Conservation (phyloP, 805 yeast genomes). For the Candida anglica region DNA sequence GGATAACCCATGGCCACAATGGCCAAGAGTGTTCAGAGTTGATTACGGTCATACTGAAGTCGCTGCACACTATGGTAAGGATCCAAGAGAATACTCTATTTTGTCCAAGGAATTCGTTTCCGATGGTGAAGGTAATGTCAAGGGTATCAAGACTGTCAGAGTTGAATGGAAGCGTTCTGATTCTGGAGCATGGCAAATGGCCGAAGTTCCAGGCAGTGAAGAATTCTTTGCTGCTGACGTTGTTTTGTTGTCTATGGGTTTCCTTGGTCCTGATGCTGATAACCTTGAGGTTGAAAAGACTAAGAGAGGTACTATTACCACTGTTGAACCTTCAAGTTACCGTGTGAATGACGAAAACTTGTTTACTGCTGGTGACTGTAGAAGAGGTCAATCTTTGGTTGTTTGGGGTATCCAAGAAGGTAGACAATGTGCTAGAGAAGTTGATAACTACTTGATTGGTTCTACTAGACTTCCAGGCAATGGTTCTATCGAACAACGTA, state of each 20-base stretch:
- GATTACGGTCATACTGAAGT: constrained; percentile 98
- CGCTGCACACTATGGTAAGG: constrained; percentile 89
- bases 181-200: constrained; percentile 98
- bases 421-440: constrained; percentile 95
- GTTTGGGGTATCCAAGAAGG: constrained; percentile 99
- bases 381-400: constrained; percentile 96
- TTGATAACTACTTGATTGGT: constrained; percentile 77
- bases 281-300: constrained; percentile 65
- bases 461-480: constrained; percentile 84
- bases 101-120: constrained; percentile 94
- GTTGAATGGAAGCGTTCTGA: constrained; percentile 98
- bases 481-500: constrained; percentile 87
- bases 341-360: constrained; percentile 63
- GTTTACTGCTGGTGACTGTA: constrained; percentile 97
- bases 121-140: constrained; percentile 91
- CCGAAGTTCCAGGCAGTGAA: constrained; percentile 92
- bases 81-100: constrained; percentile 95
- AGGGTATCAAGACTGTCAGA: constrained; percentile 91
- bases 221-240: constrained; percentile 93
- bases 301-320: constrained; percentile 79
- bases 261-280: constrained; percentile 91
- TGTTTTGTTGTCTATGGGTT: constrained; percentile 94
- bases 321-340: constrained; percentile 61
- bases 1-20: constrained; percentile 99
- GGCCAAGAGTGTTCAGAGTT: constrained; percentile 97